Evolutionary conservation across 352 stramenopile species (phyloP).

Genomic region (Phytopythium sindhum): DNA sequence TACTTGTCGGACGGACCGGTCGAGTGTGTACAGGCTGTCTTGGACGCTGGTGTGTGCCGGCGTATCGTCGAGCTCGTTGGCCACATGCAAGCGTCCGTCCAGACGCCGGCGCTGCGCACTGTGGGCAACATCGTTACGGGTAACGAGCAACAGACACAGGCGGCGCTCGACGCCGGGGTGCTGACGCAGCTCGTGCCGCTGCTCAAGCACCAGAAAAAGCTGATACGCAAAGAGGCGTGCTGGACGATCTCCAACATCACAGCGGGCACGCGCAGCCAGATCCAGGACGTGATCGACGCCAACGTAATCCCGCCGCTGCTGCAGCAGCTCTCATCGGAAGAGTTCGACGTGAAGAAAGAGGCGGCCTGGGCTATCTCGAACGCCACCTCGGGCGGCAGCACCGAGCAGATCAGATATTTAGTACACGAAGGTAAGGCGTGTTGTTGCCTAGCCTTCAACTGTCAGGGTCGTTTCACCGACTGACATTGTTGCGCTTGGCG

Average conservation of each 20-base stretch:
- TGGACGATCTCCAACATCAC: constrained; percentile 86
- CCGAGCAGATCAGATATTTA: constrained; percentile 96
- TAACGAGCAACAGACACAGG: constrained; percentile 82
- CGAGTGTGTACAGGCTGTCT: constrained; percentile 97
- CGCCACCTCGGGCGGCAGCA: constrained; percentile 67
- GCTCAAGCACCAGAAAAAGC: constrained; percentile 76
- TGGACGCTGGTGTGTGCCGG: constrained; percentile 94
- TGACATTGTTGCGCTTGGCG: neutral
- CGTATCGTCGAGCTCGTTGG: constrained; percentile 95
- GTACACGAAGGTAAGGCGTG: constrained; percentile 84
- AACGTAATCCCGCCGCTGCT: constrained; percentile 74
- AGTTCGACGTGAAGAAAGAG: constrained; percentile 86
- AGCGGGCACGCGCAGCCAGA: constrained; percentile 61
- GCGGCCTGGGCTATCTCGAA: constrained; percentile 85
- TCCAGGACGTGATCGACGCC: constrained; percentile 75
- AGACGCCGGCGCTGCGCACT: constrained; percentile 95
- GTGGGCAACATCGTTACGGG: constrained; percentile 98
- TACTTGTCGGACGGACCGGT: constrained; percentile 98
- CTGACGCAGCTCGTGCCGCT: constrained; percentile 53
- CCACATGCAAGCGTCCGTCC: constrained; percentile 90
- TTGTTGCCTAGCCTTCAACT: neutral
- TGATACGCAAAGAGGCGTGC: constrained; percentile 81
- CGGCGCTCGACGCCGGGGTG: constrained; percentile 54
- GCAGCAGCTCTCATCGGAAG: constrained; percentile 46
- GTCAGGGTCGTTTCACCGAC: neutral